These are phyloP conservation scores for Mortierella sp. DNA, from an alignment of 371 early-diverging fungal species.

Conservation along the genomic window DNA sequence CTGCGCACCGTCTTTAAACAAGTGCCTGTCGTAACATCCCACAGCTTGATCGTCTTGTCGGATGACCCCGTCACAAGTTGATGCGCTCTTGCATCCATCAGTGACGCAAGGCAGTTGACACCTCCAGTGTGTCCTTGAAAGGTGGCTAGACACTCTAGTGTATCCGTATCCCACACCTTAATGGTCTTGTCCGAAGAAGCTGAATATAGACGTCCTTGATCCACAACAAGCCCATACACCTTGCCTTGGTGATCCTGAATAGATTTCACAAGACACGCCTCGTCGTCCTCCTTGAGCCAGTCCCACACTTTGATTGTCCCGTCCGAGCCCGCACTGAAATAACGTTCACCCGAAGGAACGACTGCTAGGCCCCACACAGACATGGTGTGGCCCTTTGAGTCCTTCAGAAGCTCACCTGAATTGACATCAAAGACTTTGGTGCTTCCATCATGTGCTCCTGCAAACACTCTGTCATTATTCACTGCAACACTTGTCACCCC, in stretches of 20 bases:
- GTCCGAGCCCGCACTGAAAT: constrained; percentile 71
- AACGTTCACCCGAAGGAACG: constrained; percentile 54
- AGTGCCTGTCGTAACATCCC: constrained; percentile 66
- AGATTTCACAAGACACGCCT: constrained; percentile 35
- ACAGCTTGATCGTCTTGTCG: constrained; percentile 70
- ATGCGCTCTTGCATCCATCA: constrained; percentile 50
- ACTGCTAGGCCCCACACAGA: constrained; percentile 76
- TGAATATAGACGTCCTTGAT: constrained; percentile 61
- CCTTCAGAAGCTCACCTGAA: constrained; percentile 56
- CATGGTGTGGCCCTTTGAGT: constrained; percentile 63
- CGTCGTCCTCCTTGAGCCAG: constrained; percentile 33
- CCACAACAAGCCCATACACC: constrained; percentile 64
- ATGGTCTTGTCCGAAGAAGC: constrained; percentile 72
- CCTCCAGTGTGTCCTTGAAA: constrained; percentile 71
- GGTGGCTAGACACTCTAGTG: constrained; percentile 62
- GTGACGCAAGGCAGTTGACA: constrained; percentile 64
- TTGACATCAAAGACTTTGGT: constrained; percentile 67
- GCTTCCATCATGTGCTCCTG: constrained; percentile 73
- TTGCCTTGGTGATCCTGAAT: constrained; percentile 64
- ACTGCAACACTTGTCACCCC: constrained; percentile 73
- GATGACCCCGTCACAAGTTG: constrained; percentile 64
- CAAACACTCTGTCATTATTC: constrained; percentile 58
- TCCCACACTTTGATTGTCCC: constrained; percentile 72
- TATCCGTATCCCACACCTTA: constrained; percentile 69
- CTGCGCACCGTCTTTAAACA: constrained; percentile 61